A percentile compares a stretch with the other conserved stretches of the same genome.
Conservation (phyloP, 768 basidiomycete species). For the Leccinum rimulosum region DNA sequence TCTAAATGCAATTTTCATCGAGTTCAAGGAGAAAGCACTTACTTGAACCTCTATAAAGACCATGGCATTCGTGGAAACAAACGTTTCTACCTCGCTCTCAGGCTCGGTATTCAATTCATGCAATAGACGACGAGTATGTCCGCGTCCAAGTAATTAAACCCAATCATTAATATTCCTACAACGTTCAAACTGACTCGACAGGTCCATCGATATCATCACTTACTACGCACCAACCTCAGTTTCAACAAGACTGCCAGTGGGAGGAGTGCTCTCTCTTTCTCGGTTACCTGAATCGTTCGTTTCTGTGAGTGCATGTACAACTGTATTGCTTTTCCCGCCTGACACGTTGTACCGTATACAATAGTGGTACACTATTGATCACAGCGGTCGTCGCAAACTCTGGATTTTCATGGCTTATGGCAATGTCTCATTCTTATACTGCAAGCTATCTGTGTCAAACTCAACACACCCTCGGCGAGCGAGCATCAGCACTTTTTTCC, state of each 20-base stretch:
- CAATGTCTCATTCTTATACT: slow-evolving; percentile 5
- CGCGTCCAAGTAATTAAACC: neutral
- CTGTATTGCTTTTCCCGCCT: neutral
- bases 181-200: neutral
- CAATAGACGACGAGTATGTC: slow-evolving; percentile 8
- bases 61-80: slow-evolving; percentile 7
- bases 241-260: slow-evolving; percentile 6
- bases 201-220: slow-evolving; percentile 7
- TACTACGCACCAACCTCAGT: slow-evolving; percentile 8
- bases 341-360: neutral
- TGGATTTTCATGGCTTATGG: slow-evolving; percentile 8
- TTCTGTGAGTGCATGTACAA: neutral
- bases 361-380: slow-evolving; percentile 9
- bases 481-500: slow-evolving; percentile 3
- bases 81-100: slow-evolving; percentile 6
- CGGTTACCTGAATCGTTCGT: slow-evolving; percentile 2
- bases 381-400: slow-evolving; percentile 6
- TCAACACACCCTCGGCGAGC: slow-evolving; percentile 1
- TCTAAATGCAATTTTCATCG: slow-evolving; percentile 1
- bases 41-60: slow-evolving; percentile 2
- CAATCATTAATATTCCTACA: no score
- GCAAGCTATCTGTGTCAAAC: slow-evolving; percentile 4
- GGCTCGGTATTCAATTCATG: slow-evolving; percentile 8
- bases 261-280: slow-evolving; percentile 2
- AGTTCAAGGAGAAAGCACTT: slow-evolving; percentile 4